Base-by-base conservation (phyloP, 2,329 filamentous ascomycete species). In the Penicillium hordei region DNA sequence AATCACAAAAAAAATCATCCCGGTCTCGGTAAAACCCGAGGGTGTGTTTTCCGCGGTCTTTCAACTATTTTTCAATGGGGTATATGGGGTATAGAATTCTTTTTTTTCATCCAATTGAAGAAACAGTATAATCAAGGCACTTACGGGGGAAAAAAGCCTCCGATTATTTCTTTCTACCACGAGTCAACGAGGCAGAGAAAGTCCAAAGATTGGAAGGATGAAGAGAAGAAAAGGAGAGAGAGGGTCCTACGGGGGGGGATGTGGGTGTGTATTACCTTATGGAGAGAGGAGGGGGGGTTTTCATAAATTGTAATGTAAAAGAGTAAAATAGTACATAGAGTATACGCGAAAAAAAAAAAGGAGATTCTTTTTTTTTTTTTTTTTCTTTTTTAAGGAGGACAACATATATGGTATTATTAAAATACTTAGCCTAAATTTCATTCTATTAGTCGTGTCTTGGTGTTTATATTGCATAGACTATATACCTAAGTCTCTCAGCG, bases 101-200 rank as follows among this genome's bases (percentile, higher is more conserved):
- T 31, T 50, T 38, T 29, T 33, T 34, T 15, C 19, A 10, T 17
- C n/a, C 44, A 33, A 34, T n/a, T 33, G 21, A 53, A 13, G 23
- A 2, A n/a, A 21, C 25, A 27, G 17, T 15, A 50, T 19, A 21
- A 39, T 23, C 17, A 25, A 42, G 34, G 2, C 19, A 67, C 70
- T 70, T 70, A 72, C 71, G 60, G 66, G 60, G 66, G 50, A 65
- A 64, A 64, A 63, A 48, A 33, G 52, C 58, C 64, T 65, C 57
- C 29, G 39, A 52, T 63, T 45, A 27, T 67, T 60, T 60, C 60
- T 65, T 64, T 66, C 69, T 72, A 71, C 70, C 70, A 72, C 72
- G 69, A 74, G 68, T 64, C 52, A 70, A 72, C 70, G 68, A 72
- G 70, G 67, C 63, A 70, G 50, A 70, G 29, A 15, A 33, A 50